Percentiles rank a stretch among this genome's conserved stretches.
These are phyloP conservation scores for Viridothelium virens DNA, from an alignment of 495 filamentous ascomycete genomes.

Conservation along the genomic window DNA sequence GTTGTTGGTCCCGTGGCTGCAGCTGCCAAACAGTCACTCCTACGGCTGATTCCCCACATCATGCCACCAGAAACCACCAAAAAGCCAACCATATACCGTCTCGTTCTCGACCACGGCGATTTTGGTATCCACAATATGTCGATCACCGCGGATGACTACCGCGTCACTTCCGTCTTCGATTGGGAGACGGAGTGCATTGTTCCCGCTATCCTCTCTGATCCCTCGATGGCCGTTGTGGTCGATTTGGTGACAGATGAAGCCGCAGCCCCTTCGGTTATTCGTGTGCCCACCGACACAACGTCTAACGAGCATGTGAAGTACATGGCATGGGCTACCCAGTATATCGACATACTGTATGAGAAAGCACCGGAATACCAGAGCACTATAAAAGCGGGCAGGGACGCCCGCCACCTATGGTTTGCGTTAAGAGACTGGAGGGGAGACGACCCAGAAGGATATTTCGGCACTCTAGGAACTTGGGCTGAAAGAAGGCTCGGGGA, in stretches of 20 bases:
- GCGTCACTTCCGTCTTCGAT: conserved; percentile 33
- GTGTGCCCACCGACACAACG: conserved; percentile 24
- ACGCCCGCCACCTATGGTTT: conserved; percentile 37
- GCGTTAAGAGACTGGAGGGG: conserved; percentile 35
- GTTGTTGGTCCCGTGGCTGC: conserved; percentile 32
- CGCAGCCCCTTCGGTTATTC: conserved; percentile 26
- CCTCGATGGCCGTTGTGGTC: conserved; percentile 27
- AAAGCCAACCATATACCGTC: conserved; percentile 27
- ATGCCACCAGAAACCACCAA: conserved; percentile 26
- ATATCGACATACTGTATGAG: conserved; percentile 27
- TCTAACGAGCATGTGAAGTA: conserved; percentile 24
- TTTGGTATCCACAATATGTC: conserved; percentile 37
- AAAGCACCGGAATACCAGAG: conserved; percentile 30
- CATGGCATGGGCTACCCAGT: conserved; percentile 28
- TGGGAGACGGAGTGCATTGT: conserved; percentile 34
- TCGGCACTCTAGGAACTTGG: conserved; percentile 33
- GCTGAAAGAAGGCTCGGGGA: conserved; percentile 27
- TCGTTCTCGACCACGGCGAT: conserved; percentile 37
- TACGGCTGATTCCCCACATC: conserved; percentile 32
- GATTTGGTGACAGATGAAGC: conserved; percentile 31
- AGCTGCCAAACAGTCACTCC: conserved; percentile 33
- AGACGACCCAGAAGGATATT: conserved; percentile 33
- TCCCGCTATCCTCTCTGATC: conserved; percentile 36
- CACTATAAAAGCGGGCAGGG: conserved; percentile 32
- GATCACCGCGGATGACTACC: conserved; percentile 26